These are phyloP conservation scores for Aspergillus spinulosporus DNA, from an alignment of 2,329 filamentous ascomycete genomes.

Conservation along the genomic window DNA sequence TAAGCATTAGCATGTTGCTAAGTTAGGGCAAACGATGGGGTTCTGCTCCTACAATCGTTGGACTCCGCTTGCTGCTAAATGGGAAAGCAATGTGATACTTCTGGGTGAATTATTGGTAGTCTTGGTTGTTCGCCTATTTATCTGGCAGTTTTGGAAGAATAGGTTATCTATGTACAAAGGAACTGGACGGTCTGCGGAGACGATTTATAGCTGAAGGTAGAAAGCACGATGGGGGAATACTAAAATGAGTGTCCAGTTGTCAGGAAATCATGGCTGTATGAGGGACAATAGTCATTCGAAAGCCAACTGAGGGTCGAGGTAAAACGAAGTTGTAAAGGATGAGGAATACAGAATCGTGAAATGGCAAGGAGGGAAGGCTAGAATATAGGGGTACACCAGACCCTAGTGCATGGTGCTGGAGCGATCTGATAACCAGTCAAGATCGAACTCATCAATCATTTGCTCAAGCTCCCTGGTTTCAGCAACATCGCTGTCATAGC, in stretches of 20 bases:
- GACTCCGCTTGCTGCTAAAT: neutral
- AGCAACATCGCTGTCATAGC: conserved; percentile 26
- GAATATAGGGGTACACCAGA: neutral
- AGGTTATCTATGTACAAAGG: neutral
- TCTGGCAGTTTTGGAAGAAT: neutral
- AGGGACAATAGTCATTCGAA: neutral
- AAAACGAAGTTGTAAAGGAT: neutral
- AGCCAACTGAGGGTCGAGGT: neutral
- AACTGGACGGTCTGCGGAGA: neutral
- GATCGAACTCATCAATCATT: conserved; percentile 36
- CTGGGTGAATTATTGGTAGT: too few relatives aligned
- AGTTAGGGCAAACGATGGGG: neutral
- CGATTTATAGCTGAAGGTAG: neutral
- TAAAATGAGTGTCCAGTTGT: conserved; percentile 1
- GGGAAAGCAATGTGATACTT: neutral
- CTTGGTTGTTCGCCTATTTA: too few relatives aligned
- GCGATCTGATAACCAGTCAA: conserved; percentile 33
- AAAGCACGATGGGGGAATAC: neutral
- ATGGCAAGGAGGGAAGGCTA: neutral
- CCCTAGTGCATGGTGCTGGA: conserved; percentile 1
- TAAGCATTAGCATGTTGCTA: neutral
- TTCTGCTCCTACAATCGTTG: too few relatives aligned
- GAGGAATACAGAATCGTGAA: neutral
- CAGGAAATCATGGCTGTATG: neutral
- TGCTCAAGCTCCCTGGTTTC: conserved; percentile 33